These are phyloP conservation scores for Podila horticola DNA, from an alignment of 192 early-diverging fungal genomes.

Conservation along the genomic window DNA sequence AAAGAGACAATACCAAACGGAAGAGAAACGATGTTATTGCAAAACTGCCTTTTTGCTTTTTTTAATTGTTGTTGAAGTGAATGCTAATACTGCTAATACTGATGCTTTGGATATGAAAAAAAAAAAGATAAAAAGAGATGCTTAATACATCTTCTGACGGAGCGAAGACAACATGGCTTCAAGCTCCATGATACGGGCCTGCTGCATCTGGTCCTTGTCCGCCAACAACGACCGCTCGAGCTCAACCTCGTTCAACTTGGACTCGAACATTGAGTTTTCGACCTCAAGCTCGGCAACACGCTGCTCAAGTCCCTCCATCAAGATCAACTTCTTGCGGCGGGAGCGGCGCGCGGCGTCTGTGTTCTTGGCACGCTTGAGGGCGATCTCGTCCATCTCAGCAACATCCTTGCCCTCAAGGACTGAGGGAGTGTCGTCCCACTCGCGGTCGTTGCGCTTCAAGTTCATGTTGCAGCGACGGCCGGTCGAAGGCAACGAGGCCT, in stretches of 20 bases:
- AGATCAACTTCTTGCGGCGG: conserved; percentile 85
- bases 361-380: conserved; percentile 77
- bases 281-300: conserved; percentile 84
- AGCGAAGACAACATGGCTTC: conserved; percentile 38
- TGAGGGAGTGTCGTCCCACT: conserved; percentile 28
- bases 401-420: conserved; percentile 48
- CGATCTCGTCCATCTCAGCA: conserved; percentile 56
- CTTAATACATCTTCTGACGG: conserved; percentile 42
- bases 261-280: conserved; percentile 69
- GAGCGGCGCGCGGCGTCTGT: conserved; percentile 96
- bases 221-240: conserved; percentile 52
- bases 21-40: not conserved
- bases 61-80: not conserved
- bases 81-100: conserved; percentile 4
- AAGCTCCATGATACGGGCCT: conserved; percentile 48
- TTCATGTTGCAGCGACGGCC: conserved; percentile 6
- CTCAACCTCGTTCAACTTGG: conserved; percentile 53
- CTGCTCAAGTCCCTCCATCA: conserved; percentile 84
- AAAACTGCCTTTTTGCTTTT: not conserved
- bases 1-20: too few species aligned
- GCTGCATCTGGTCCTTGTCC: conserved; percentile 55
- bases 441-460: conserved; percentile 40
- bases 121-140: conserved; percentile 1
- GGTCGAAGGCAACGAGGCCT: conserved; percentile 14
- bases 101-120: not conserved